Conservation (phyloP, 2,329 filamentous ascomycete genomes). For the Botrytis byssoidea region DNA sequence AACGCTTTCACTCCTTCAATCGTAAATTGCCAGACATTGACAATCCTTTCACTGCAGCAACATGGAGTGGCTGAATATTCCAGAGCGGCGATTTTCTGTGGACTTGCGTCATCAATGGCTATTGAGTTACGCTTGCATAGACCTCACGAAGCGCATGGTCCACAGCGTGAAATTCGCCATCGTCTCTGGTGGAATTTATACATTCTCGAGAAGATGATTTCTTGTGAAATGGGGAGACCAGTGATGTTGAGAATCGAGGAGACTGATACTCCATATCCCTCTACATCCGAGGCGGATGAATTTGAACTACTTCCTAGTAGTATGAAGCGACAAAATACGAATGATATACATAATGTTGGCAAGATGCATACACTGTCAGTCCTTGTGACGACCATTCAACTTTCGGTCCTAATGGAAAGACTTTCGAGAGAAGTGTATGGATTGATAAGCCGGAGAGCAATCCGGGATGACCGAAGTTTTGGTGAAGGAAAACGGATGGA, state of each 20-base stretch:
- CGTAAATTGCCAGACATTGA: slow-evolving; percentile 34
- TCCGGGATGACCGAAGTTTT: slow-evolving; percentile 31
- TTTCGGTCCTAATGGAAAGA: slow-evolving; percentile 33
- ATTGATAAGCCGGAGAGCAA: slow-evolving; percentile 31
- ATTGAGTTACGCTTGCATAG: slow-evolving; percentile 37
- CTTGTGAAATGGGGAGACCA: slow-evolving; percentile 35
- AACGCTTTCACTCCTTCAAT: slow-evolving; percentile 34
- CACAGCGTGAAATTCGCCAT: slow-evolving; percentile 33
- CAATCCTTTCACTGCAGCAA: slow-evolving; percentile 35
- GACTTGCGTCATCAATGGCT: slow-evolving; percentile 36
- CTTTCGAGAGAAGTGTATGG: slow-evolving; percentile 35
- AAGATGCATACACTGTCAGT: slow-evolving; percentile 36
- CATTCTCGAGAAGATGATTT: slow-evolving; percentile 38
- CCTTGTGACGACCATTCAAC: slow-evolving; percentile 33
- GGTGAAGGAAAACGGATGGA: slow-evolving; percentile 33
- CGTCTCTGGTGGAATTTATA: slow-evolving; percentile 39
- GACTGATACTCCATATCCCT: slow-evolving; percentile 35
- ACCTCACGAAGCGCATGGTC: slow-evolving; percentile 28
- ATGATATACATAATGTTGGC: slow-evolving; percentile 24
- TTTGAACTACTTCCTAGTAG: slow-evolving; percentile 36
- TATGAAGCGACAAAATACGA: slow-evolving; percentile 11
- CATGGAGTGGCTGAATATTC: slow-evolving; percentile 38
- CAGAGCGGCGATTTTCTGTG: slow-evolving; percentile 34
- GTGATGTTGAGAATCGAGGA: slow-evolving; percentile 34
- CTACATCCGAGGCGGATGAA: slow-evolving; percentile 36